Evolutionary conservation across 192 early-diverging fungal species (phyloP).

Genomic region (Coemansia reversa): DNA sequence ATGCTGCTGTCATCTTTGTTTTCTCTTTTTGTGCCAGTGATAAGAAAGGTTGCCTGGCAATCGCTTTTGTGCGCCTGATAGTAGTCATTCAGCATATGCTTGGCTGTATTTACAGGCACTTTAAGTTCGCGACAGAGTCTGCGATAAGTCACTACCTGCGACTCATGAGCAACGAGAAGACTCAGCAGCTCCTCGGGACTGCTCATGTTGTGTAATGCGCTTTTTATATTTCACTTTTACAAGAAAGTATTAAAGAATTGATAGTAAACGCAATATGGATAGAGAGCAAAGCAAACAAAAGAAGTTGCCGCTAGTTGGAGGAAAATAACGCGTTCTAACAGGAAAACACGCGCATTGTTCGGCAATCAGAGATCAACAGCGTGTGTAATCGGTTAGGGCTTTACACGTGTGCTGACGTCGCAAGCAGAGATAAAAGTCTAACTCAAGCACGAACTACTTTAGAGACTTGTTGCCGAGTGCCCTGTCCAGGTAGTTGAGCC

Average conservation of each 20-base stretch:
- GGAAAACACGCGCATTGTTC: not conserved
- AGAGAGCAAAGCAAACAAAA: not conserved
- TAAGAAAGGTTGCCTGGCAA: constrained; percentile 43
- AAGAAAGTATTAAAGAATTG: not conserved
- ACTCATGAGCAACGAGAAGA: constrained; percentile 36
- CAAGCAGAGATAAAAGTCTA: not conserved
- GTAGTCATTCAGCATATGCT: constrained; percentile 34
- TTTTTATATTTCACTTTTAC: not conserved
- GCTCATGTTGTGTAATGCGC: constrained; percentile 13
- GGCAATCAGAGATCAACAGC: not conserved
- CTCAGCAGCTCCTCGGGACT: constrained; percentile 27
- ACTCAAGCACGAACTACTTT: constrained; percentile 6
- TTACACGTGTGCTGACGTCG: not conserved
- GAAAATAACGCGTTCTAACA: not conserved
- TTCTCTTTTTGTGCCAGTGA: constrained; percentile 18
- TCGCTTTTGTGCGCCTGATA: constrained; percentile 22
- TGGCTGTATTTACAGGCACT: constrained; percentile 43
- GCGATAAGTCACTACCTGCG: constrained; percentile 51
- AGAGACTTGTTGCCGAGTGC: constrained; percentile 40
- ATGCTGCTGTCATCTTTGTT: not conserved
- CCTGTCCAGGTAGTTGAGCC: constrained; percentile 48
- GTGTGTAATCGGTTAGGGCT: not conserved
- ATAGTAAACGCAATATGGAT: not conserved
- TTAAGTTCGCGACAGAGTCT: constrained; percentile 47
- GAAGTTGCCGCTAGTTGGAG: not conserved